Base-by-base conservation (phyloP, 1,284 basidiomycete genomes). In the Heterobasidion parviporum region DNA sequence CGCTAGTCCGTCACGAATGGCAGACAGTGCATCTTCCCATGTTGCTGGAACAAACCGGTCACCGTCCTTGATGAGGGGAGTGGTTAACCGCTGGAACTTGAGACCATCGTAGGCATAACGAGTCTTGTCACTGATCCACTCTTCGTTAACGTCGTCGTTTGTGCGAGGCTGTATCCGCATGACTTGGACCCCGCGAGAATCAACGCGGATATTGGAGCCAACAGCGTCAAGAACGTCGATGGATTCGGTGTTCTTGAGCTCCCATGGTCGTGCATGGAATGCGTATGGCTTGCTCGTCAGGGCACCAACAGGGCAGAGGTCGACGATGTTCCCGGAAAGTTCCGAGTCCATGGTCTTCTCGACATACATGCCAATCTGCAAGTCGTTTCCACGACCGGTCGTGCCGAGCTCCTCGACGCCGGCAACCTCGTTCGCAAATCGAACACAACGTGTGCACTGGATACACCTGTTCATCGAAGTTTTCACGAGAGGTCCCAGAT, bases 101-200 rank as follows among this genome's bases (percentile, higher is more conserved):
- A 99, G 82, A 46, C 97, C 97, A 65, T 99, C 97, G 70, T 93
- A 90, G 2, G 96, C 92, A 71, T 93, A 96, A 59, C 97, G 90
- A 2, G 96, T 96, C 82, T 99, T 99, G 82, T 99, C 96, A 72
- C 85, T 95, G 72, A 99, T 97, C 96, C 97, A 99, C 73, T 99
- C 97, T 77, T 99, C 97, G 72, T 99, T 99, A 60, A 99, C 88
- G 64, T 98, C 93, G 72, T 99, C 96, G 71, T 99, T 99, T 57
- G 93, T 89, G 65, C 90, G 85, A 3, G 97, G 97, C 68, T 97
- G 93, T 64, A 99, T 83, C 52, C 96, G 88, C 94, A 99, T 99
- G 61, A 99, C 96, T 70, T 94, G 86, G 9, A 96, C 87, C 56
- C 95, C 95, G 46, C 96, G 85, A 54, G 95, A 97, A 73, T 99